Evolutionary conservation across 345 rosid genomes (phyloP).

Genomic region (Sisymbrium altissimum): DNA sequence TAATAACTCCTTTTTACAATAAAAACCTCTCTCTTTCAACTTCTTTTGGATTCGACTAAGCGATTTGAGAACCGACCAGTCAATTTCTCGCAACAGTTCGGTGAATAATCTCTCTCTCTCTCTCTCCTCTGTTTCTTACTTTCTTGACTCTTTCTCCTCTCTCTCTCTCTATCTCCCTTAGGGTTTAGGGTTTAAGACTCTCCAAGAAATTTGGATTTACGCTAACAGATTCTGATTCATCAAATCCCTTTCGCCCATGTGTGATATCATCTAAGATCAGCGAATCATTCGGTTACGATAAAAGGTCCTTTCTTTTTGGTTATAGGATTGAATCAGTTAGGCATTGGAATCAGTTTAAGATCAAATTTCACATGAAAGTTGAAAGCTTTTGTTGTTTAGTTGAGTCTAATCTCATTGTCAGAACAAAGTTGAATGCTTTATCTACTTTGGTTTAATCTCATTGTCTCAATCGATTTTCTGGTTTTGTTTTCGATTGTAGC

Average conservation of each 20-base stretch:
- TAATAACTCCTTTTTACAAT: background rate
- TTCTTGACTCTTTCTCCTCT: background rate
- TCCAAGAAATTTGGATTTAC: conserved; percentile 20
- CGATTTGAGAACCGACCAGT: background rate
- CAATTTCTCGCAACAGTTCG: conserved; percentile 12
- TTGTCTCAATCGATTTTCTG: background rate
- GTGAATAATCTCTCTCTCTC: conserved; percentile 22
- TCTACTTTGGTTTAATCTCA: background rate
- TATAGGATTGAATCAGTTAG: background rate
- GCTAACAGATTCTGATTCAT: conserved; percentile 7
- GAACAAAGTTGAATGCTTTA: conserved; percentile 19
- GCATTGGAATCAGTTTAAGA: background rate
- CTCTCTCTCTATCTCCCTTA: background rate
- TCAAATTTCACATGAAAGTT: conserved; percentile 3
- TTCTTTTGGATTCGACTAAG: background rate
- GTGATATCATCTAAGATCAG: background rate
- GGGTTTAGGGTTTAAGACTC: conserved; percentile 34
- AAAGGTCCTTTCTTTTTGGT: background rate
- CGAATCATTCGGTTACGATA: conserved; percentile 6
- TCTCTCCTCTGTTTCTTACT: background rate
- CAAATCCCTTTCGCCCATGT: background rate
- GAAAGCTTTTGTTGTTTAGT: background rate
- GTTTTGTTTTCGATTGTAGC: background rate
- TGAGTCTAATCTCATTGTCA: background rate
- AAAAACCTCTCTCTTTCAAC: background rate